These are phyloP conservation scores for Cyclotella kingstonii DNA, from an alignment of 108 stramenopile genomes.

Conservation along the genomic window DNA sequence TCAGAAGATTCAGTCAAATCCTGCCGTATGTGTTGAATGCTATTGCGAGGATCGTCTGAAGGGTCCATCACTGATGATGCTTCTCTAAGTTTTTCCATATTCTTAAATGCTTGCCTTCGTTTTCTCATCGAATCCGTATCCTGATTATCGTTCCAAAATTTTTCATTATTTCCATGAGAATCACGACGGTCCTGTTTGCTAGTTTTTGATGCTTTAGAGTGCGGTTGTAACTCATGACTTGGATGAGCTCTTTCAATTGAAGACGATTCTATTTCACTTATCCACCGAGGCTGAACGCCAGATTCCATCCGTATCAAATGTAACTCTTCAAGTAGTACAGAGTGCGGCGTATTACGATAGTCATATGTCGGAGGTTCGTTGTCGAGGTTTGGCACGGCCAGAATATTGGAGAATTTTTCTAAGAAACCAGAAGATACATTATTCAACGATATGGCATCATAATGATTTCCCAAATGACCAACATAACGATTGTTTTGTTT, in stretches of 20 bases:
- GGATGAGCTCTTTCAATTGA: not conserved
- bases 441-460: too few relatives aligned
- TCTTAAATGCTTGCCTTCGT: slow-evolving; percentile 30
- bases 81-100: slow-evolving; percentile 38
- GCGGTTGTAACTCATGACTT: not conserved
- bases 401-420: slow-evolving; percentile 5
- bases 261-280: not conserved
- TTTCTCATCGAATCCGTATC: slow-evolving; percentile 5
- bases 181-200: slow-evolving; percentile 18
- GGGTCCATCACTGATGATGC: slow-evolving; percentile 47
- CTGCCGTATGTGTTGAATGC: slow-evolving; percentile 70
- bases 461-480: not conserved
- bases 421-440: not conserved
- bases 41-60: slow-evolving; percentile 66
- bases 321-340: slow-evolving; percentile 44
- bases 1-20: slow-evolving; percentile 67
- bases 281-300: slow-evolving; percentile 38
- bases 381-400: slow-evolving; percentile 29
- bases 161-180: slow-evolving; percentile 19
- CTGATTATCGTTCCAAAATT: slow-evolving; percentile 10
- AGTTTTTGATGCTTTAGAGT: slow-evolving; percentile 1
- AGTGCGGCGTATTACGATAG: slow-evolving; percentile 25
- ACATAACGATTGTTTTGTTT: not conserved
- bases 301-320: slow-evolving; percentile 49
- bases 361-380: not conserved